A percentile compares a stretch with the other conserved stretches of the same genome.
Evolutionary conservation across 1,284 basidiomycete genomes (phyloP).

Genomic region (Gymnopus androsaceus): DNA sequence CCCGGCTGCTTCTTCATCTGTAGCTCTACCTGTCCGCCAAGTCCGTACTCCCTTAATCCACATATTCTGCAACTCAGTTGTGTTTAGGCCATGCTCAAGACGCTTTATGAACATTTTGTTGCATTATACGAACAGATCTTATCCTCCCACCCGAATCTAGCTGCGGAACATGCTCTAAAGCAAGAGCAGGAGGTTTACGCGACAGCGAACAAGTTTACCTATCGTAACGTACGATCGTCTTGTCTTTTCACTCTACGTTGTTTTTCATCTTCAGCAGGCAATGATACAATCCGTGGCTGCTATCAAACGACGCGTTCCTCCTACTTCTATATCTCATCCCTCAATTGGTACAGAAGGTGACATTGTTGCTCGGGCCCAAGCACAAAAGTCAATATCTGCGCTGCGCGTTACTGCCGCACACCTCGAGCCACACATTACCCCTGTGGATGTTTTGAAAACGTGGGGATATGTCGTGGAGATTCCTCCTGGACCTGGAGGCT

Average conservation of each 20-base stretch:
- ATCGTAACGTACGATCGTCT: conserved; percentile 65
- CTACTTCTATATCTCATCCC: conserved; percentile 61
- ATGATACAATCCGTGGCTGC: conserved; percentile 72
- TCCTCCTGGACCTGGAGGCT: conserved; percentile 63
- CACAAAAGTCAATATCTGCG: conserved; percentile 56
- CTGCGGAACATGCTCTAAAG: conserved; percentile 71
- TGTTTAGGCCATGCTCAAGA: conserved; percentile 67
- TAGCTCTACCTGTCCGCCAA: conserved; percentile 72
- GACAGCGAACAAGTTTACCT: conserved; percentile 72
- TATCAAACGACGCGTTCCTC: conserved; percentile 70
- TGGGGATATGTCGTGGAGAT: conserved; percentile 78
- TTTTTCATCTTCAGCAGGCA: conserved; percentile 46
- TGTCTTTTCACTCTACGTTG: conserved; percentile 15
- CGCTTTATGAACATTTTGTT: conserved; percentile 67
- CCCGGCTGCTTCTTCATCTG: conserved; percentile 63
- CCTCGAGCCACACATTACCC: conserved; percentile 62
- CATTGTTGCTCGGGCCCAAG: conserved; percentile 57
- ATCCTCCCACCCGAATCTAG: conserved; percentile 54
- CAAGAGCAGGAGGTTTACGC: conserved; percentile 80
- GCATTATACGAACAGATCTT: conserved; percentile 62
- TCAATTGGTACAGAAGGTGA: conserved; percentile 84
- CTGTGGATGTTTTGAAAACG: conserved; percentile 55
- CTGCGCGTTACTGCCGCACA: conserved; percentile 56
- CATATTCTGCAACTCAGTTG: conserved; percentile 16
- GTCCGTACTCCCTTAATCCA: conserved; percentile 33